A percentile compares a stretch with the other conserved stretches of the same genome.
phyloP scores from a whole-genome alignment of 805 yeast species.

The Zygotorulaspora danielsina region DNA sequence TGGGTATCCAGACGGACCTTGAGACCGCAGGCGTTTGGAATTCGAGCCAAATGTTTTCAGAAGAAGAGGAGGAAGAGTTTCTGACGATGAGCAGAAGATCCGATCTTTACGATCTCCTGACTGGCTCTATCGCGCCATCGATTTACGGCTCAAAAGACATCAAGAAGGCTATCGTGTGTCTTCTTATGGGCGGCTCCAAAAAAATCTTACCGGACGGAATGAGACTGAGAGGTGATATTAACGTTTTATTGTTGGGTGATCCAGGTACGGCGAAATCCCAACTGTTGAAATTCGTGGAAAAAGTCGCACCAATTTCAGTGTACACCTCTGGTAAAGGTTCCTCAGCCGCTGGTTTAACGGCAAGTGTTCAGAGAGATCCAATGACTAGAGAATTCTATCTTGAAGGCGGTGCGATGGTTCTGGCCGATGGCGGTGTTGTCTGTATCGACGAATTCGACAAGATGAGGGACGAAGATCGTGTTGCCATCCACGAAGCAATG shows the following conservation, averaged over 20 bases:
- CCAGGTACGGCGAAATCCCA: constrained; percentile 99
- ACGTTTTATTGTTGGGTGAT: constrained; percentile 89
- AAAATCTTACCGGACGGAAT: constrained; percentile 91
- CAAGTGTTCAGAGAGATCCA: constrained; percentile 91
- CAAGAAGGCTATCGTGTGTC: constrained; percentile 87
- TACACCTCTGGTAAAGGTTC: constrained; percentile 99
- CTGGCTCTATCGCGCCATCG: constrained; percentile 91
- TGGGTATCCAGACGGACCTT: constrained; percentile 83
- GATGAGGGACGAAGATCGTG: constrained; percentile 98
- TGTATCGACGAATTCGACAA: constrained; percentile 99
- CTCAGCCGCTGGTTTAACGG: constrained; percentile 98
- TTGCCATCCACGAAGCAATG: constrained; percentile 99
- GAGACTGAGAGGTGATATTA: constrained; percentile 95
- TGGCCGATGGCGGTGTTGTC: constrained; percentile 98
- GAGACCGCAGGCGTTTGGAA: constrained; percentile 59
- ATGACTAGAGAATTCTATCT: constrained; percentile 84
- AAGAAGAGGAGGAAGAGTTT: constrained; percentile 93
- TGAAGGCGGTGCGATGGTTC: constrained; percentile 99
- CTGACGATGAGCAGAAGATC: constrained; percentile 75
- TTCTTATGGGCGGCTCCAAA: constrained; percentile 91
- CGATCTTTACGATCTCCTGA: constrained; percentile 76
- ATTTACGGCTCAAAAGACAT: constrained; percentile 92
- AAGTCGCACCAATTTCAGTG: constrained; percentile 88
- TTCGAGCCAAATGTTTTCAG: constrained; percentile 56
- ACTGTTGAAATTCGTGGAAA: constrained; percentile 88